Base-by-base conservation (phyloP, 805 yeast species). In the Myxozyma monticola region DNA sequence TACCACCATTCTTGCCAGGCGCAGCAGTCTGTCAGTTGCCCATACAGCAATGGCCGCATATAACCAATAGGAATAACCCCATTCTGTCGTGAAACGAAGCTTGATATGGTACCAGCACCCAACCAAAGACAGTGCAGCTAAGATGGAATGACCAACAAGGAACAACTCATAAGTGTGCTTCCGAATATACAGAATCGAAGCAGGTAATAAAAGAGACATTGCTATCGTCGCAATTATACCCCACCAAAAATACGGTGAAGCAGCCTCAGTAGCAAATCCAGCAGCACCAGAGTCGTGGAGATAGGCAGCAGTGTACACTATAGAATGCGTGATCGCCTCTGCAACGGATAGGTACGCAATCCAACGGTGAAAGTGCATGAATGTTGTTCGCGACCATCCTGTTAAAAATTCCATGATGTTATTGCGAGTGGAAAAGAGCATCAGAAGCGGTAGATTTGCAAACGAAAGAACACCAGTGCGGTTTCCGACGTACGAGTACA, bases 391-490 rank as follows among this genome's bases (percentile, higher is more conserved):
- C 0, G 80, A 65, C 71, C 85, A 74, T 2, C 89, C 88, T 1
- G 88, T 76, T 2, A 83, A 47, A 63, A 69, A 70, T 50, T 77
- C 75, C 61, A 85, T 71, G 17, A 86, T 79, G 62, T 84, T 86
- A 65, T 85, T 86, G 60, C 91, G 71, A 24, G 84, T 83, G 2
- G 88, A 86, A 65, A 86, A 82, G 47, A 84, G 66, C 51, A 79
- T 75, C n/a, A 81, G 64, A 4, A 76, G 64, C 0, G 91, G 90
- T 49, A 82, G 15, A 21, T 48, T 48, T 38, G 36, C 51, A 34
- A 61, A 43, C 0, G 59, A 41, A 12, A 62, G 25, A 28, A 52
- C 41, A 0, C 66, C 72, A 2, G 72, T 37, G 7, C 46, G 30
- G 44, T 31, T 15, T 3, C 31, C 46, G 17, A 42, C 20, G 5